Percentiles rank a stretch among this genome's conserved stretches.
Conservation (phyloP, 495 filamentous ascomycete genomes). For the Penicillium paradoxum region DNA sequence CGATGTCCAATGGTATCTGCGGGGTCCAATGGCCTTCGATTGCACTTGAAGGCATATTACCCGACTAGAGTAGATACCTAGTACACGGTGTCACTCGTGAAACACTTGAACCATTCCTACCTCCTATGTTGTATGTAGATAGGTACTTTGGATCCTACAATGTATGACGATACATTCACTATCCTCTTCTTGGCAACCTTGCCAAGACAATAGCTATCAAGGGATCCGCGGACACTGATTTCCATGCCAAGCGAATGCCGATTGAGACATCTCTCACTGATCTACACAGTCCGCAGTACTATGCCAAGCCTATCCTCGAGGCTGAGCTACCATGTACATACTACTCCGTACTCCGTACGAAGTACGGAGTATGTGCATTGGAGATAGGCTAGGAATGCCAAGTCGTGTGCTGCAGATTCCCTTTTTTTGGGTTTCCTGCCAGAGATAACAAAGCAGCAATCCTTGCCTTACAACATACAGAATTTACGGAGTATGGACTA, state of each 20-base stretch:
- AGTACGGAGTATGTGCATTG: neutral
- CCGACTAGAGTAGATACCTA: no score
- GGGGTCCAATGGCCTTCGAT: neutral
- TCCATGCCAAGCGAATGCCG: constrained; percentile 8
- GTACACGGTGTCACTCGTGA: neutral
- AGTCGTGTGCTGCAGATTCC: neutral
- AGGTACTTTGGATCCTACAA: no score
- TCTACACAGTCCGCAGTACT: constrained; percentile 5
- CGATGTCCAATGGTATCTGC: no score
- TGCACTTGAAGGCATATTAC: neutral
- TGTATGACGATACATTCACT: neutral
- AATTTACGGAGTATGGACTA: neutral
- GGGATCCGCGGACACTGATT: constrained; percentile 2
- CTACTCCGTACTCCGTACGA: neutral
- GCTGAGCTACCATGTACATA: neutral
- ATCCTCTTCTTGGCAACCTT: neutral
- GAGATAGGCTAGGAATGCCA: constrained; percentile 1
- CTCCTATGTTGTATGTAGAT: no score
- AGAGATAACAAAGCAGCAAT: no score
- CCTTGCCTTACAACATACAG: neutral
- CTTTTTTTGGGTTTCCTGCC: neutral
- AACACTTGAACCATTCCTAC: no score
- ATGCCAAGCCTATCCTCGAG: constrained; percentile 4
- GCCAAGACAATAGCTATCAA: constrained; percentile 13
- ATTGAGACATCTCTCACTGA: constrained; percentile 3